Evolutionary conservation across 2,329 filamentous ascomycete genomes (phyloP), one percentile per base, ranked within the genome.

Genomic region (Drechmeria coniospora): DNA sequence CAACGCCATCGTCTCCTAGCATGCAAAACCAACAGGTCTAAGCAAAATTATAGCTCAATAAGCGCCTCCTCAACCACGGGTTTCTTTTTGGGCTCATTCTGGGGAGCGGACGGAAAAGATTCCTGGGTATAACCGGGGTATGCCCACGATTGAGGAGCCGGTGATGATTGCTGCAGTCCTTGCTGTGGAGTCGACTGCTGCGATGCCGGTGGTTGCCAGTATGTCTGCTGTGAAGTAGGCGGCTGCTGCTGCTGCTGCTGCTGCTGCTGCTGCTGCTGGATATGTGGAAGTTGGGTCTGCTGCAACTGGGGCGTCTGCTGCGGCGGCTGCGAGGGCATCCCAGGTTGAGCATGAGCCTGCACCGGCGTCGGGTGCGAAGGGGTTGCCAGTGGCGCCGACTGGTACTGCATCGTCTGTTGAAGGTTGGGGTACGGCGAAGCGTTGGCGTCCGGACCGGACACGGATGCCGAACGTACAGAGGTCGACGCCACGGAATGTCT

Each of bases 21-120:
- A 9, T 15, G 15, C 16, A 25, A 8, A 12, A 15, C 8, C 8
- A 20, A 4, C 10, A 15, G 5, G 8, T 11, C n/a, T 11, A 21
- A 11, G n/a, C 21, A 10, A 21, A 13, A 15, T 8, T 27, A 86
- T 35, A 87, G 61, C 50, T 90, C 81, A 51, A 90, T 90, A 43
- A 90, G 54, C 32, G 74, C 78, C 52, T 87, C 81, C 51, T 87
- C 80, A 25, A 78, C 64, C 1, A 58, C 64, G 10, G 66, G 67
- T 42, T 62, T 43, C 34, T 48, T 45, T 15, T 44, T 34, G 3
- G 51, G 53, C 23, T 57, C 55, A 27, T 53, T 62, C 28, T 55
- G 54, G 9, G 68, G 71, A 16, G 68, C 63, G 3, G 67, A 59
- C 1, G 79, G 78, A 42, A 82, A 81, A 3, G 65, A 56, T 15